Base-by-base conservation (phyloP, 805 yeast genomes). In the Monosporozyma aerobia region DNA sequence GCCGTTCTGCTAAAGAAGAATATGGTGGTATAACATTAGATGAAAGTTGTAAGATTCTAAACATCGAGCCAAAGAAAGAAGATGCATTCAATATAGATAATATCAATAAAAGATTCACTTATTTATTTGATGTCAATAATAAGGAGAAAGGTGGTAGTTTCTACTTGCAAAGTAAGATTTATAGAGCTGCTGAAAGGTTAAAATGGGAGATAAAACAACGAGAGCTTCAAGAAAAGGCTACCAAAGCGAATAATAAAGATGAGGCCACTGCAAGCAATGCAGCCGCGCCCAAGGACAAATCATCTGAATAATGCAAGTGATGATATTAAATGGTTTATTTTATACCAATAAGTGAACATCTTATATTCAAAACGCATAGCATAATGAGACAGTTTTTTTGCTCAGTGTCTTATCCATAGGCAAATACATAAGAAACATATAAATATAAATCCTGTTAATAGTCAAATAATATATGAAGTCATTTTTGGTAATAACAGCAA, bases 141-240 rank as follows among this genome's bases (percentile, higher is more conserved):
- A 89, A 88, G 69, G 97, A 90, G 56, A 89, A 90, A 69, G 96
- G 96, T n/a, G 96, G 96, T 44, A 86, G 96, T 44, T 92, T 94
- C 66, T 94, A 92, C 64, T 67, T 94, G 50, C 99, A 94, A 67
- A 83, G 94, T 51, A 94, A 94, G 72, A 92, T 94, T 25, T 90
- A 81, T 69, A 80, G 96, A 69, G 97, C 99, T 25, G 87, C 90
- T 80, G 98, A 94, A 68, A 77, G 97, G 56, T 74, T 94, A 59
- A 83, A 85, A 67, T 80, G 81, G 63, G 98, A 94, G 68, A 62
- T 89, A 48, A 61, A 64, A 10, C 63, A 68, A 44, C 51, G 48
- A 22, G 56, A 56, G 41, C 37, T 43, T n/a, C 64, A 61, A 44
- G 59, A 54, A 19, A 53, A 56, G 23, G 54, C 49, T n/a, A 13